Conservation (phyloP, 139 green algal species). For the Chlamydomonas asymmetrica region DNA sequence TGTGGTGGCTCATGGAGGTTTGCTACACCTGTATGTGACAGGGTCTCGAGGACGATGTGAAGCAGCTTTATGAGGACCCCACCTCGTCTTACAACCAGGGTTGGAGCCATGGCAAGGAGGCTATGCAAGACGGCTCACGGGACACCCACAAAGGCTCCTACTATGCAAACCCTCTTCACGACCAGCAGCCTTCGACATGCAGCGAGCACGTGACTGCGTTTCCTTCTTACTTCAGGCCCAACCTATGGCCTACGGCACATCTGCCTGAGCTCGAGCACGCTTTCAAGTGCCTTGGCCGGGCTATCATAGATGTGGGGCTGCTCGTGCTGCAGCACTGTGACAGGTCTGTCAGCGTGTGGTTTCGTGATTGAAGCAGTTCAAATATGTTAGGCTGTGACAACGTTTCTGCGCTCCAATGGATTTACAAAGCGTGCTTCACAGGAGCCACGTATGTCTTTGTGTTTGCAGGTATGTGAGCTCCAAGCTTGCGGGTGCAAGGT, state of each 20-base stretch:
- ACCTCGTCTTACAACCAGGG: conserved; percentile 65
- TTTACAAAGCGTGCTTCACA: not conserved
- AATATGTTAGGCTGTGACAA: no score
- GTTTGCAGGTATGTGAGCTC: not conserved
- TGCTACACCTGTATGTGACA: no score
- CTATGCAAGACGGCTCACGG: conserved; percentile 28
- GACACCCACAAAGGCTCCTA: conserved; percentile 62
- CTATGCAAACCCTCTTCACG: conserved; percentile 70
- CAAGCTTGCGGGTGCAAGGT: not conserved
- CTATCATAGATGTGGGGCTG: conserved; percentile 57
- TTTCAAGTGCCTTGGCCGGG: conserved; percentile 66
- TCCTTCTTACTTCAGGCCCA: conserved; percentile 69
- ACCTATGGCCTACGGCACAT: conserved; percentile 70
- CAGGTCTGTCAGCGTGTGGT: no score
- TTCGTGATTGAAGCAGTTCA: no score
- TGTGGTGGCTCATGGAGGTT: no score
- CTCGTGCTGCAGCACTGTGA: conserved; percentile 58
- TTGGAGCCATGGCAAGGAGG: conserved; percentile 62
- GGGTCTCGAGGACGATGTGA: conserved; percentile 34
- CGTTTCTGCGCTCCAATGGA: no score
- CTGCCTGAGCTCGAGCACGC: conserved; percentile 66
- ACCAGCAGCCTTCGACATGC: no score
- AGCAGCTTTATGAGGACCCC: conserved; percentile 50
- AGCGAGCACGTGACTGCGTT: no score
- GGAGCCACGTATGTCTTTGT: not conserved